Percentiles rank a stretch among this genome's conserved stretches.
Conservation (phyloP, 805 yeast species). For the Torulaspora microellipsoides region DNA sequence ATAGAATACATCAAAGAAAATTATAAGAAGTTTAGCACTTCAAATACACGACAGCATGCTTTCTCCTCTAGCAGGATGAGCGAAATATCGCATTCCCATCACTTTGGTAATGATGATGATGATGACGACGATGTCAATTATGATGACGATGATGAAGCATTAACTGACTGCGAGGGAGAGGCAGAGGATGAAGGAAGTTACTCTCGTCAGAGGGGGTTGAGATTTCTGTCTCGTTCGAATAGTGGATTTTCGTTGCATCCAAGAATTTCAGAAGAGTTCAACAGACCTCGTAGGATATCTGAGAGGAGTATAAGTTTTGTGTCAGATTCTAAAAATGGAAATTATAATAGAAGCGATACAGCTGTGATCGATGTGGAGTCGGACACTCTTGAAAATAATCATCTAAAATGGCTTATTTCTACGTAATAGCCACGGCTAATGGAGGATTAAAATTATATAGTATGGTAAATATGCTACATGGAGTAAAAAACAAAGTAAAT, state of each 20-base stretch:
- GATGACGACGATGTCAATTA: constrained; percentile 3
- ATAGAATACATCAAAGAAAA: constrained; percentile 10
- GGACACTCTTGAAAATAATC: constrained; percentile 23
- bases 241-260: constrained; percentile 12
- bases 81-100: neutral
- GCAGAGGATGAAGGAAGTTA: constrained; percentile 10
- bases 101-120: constrained; percentile 2
- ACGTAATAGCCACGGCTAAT: neutral
- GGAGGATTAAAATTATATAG: too few relatives aligned
- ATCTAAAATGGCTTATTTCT: constrained; percentile 16
- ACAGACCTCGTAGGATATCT: constrained; percentile 27
- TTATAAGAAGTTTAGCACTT: constrained; percentile 1
- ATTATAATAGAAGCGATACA: constrained; percentile 17
- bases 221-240: constrained; percentile 4
- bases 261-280: constrained; percentile 16
- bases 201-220: neutral
- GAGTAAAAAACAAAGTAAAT: too few relatives aligned
- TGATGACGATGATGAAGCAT: constrained; percentile 13
- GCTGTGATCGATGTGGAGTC: constrained; percentile 22
- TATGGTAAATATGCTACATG: too few relatives aligned
- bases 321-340: constrained; percentile 28
- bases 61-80: neutral
- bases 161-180: constrained; percentile 12
- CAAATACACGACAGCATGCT: neutral
- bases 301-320: constrained; percentile 25